Percentiles rank a stretch among this genome's conserved stretches.
These are phyloP conservation scores for Termitomyces sp. DNA, from an alignment of 768 basidiomycete species.

Conservation along the genomic window DNA sequence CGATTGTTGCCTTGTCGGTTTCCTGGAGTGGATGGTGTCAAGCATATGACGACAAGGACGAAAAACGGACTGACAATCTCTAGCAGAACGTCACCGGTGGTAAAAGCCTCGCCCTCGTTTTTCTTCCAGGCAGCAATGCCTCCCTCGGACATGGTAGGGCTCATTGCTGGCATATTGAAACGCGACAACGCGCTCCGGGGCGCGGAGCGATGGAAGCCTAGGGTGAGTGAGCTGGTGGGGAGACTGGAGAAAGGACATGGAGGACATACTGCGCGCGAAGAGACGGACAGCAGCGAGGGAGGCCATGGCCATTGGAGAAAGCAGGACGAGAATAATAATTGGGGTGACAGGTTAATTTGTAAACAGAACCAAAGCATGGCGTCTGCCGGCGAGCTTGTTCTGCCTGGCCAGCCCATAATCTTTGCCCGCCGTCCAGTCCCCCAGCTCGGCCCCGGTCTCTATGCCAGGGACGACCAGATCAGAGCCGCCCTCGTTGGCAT, in stretches of 20 bases:
- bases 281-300: constrained; percentile 55
- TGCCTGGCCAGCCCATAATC: constrained; percentile 78
- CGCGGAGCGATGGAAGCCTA: constrained; percentile 77
- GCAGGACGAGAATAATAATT: constrained; percentile 19
- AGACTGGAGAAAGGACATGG: neutral
- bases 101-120: constrained; percentile 88
- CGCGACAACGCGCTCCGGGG: constrained; percentile 74
- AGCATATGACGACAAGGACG: constrained; percentile 9
- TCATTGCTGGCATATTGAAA: constrained; percentile 98
- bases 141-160: constrained; percentile 99
- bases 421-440: constrained; percentile 50
- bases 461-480: constrained; percentile 53
- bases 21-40: constrained; percentile 47
- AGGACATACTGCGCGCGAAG: constrained; percentile 55
- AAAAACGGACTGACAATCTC: constrained; percentile 67
- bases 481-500: constrained; percentile 70
- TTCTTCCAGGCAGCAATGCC: constrained; percentile 98
- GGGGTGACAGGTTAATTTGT: constrained; percentile 19
- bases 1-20: constrained; percentile 99
- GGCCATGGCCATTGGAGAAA: constrained; percentile 61
- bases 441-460: constrained; percentile 62
- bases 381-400: constrained; percentile 25
- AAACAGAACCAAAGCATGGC: constrained; percentile 29
- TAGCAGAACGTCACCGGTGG: constrained; percentile 88
- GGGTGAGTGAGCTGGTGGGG: neutral